These are phyloP conservation scores for Microthlaspi erraticum DNA, from an alignment of 345 rosid species.

Conservation along the genomic window DNA sequence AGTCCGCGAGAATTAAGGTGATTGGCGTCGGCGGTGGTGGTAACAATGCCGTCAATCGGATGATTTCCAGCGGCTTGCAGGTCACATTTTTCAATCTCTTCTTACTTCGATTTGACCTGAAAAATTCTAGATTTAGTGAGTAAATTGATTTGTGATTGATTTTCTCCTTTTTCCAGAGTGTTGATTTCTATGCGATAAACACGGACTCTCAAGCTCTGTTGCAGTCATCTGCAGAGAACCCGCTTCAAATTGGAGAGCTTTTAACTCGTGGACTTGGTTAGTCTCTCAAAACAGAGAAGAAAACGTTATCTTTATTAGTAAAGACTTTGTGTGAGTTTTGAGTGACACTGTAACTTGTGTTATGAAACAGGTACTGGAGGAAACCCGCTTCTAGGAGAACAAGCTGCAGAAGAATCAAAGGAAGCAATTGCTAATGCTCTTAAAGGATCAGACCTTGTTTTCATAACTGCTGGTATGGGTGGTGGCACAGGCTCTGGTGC, in stretches of 20 bases:
- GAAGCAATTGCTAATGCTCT: conserved; percentile 89
- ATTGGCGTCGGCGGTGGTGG: conserved; percentile 99
- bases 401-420: conserved; percentile 98
- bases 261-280: conserved; percentile 96
- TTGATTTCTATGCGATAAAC: conserved; percentile 94
- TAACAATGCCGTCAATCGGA: conserved; percentile 98
- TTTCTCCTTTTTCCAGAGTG: conserved; percentile 56
- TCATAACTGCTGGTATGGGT: conserved; percentile 99
- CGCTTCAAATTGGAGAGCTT: conserved; percentile 94
- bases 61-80: conserved; percentile 95
- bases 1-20: conserved; percentile 91
- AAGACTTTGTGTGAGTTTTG: conserved; percentile 20
- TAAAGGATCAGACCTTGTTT: conserved; percentile 98
- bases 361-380: conserved; percentile 83
- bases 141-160: not conserved
- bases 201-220: conserved; percentile 92
- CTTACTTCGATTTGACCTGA: not conserved
- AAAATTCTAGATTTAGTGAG: conserved; percentile 19
- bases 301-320: not conserved
- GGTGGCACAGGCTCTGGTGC: conserved; percentile 99
- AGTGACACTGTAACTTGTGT: not conserved
- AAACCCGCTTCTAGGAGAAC: conserved; percentile 93
- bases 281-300: conserved; percentile 12
- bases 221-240: conserved; percentile 81
- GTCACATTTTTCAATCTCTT: conserved; percentile 44